Evolutionary conservation across 1,284 basidiomycete genomes (phyloP), one percentile per base, ranked within the genome.

Genomic region (Puccinia polysora): DNA sequence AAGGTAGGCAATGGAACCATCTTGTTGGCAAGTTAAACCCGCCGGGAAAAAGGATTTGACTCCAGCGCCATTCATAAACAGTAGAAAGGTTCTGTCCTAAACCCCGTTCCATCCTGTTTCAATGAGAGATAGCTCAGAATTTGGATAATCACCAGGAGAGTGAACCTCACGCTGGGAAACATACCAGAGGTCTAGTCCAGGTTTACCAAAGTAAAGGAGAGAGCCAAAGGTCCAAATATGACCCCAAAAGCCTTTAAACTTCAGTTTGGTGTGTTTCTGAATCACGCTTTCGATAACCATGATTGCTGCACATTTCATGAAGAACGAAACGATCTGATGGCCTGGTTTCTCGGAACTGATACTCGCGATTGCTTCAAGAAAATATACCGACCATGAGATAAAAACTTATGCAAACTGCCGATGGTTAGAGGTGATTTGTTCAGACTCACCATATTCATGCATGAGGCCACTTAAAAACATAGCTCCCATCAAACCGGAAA

Each of bases 401-500:
- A n/a, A n/a, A n/a, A n/a, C n/a, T n/a, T n/a, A n/a, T n/a, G n/a
- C n/a, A n/a, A n/a, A n/a, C n/a, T n/a, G n/a, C n/a, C n/a, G n/a
- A n/a, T n/a, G n/a, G n/a, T n/a, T n/a, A n/a, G n/a, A 15, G 20
- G n/a, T 20, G 20, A 60, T n/a, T 36, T 30, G 20, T 34, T 7
- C 25, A 28, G 5, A 2, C 38, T 62, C 32, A 47, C 59, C 59
- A 28, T 62, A 62, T 62, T 70, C 67, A 62, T 70, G 67, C 67
- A 60, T 59, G 30, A 59, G 32, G 15, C 40, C 67, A 34, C 67
- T 70, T 36, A 56, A 32, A 56, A 70, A 60, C 56, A 70, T 60
- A 2, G 67, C 55, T 3, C 67, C 67, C 45, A 59, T 49, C 43
- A 70, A 60, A 8, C 56, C 67, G 2, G 43, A 25, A 3, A 70